Evolutionary conservation across 441 rosid species (phyloP), one percentile per base, ranked within the genome.

Genomic region (Caryocar brasiliense): DNA sequence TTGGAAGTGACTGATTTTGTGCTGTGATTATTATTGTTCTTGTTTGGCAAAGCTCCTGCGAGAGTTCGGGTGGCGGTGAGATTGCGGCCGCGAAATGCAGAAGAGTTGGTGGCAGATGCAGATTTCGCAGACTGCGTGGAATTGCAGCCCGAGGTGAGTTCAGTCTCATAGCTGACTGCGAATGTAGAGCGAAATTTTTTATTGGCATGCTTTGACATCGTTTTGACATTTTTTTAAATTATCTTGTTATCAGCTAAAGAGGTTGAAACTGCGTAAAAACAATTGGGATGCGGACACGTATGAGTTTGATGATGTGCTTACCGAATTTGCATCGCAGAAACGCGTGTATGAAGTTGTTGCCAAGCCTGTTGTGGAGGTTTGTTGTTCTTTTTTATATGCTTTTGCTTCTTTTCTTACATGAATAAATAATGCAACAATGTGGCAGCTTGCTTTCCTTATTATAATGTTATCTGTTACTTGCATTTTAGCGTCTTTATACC

Each of bases 121-220:
- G 98, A 90, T 75, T 90, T 90, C 62, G 92, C 96, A 29, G 95
- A 90, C 71, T 86, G 92, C 40, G 98, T 90, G 50, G 98, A 90
- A 59, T 44, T 90, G 65, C 96, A 79, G 55, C 78, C 98, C 3
- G 98, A 90, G 95, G 94, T 86, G 54, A 24, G 54, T 47, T 49
- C 14, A 12, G 12, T 15, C 25, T 56, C 47, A 17, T 35, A 57
- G 17, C 11, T 27, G 28, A 2, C 18, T 3, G n/a, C n/a, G n/a
- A n/a, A n/a, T n/a, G n/a, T n/a, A n/a, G n/a, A n/a, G n/a, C n/a
- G n/a, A n/a, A n/a, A n/a, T n/a, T n/a, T n/a, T n/a, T n/a, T n/a
- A n/a, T n/a, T n/a, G n/a, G n/a, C n/a, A n/a, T n/a, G n/a, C n/a
- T n/a, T n/a, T n/a, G n/a, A n/a, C n/a, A n/a, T n/a, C n/a, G n/a